Evolutionary conservation across 2,329 filamentous ascomycete genomes (phyloP).

Genomic region (Colletotrichum sp.): DNA sequence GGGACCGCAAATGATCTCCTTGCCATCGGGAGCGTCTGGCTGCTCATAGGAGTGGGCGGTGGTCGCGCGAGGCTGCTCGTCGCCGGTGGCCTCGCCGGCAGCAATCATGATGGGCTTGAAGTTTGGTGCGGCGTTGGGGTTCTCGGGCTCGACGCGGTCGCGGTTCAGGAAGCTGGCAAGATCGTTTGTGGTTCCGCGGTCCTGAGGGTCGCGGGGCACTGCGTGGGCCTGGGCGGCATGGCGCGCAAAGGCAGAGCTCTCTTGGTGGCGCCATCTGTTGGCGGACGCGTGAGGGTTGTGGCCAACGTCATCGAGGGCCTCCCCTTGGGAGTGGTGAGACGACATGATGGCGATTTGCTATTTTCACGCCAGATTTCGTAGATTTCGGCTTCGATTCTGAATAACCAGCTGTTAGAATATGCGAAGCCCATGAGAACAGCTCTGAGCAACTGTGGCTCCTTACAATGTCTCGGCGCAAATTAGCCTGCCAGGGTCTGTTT

Average conservation of each 20-base stretch:
- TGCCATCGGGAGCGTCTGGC: conserved; percentile 44
- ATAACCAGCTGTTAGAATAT: background rate
- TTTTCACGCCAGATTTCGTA: conserved; percentile 30
- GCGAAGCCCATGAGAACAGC: background rate
- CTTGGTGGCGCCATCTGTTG: conserved; percentile 68
- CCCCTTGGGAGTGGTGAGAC: conserved; percentile 23
- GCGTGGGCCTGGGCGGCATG: conserved; percentile 42
- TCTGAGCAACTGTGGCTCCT: conserved; percentile 8
- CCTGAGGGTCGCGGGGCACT: conserved; percentile 46
- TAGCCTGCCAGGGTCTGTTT: background rate
- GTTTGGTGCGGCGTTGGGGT: conserved; percentile 34
- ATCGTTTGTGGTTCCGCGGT: conserved; percentile 50
- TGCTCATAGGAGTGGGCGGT: conserved; percentile 17
- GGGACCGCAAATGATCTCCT: conserved; percentile 73
- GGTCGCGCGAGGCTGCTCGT: conserved; percentile 19
- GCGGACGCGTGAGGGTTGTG: conserved; percentile 61
- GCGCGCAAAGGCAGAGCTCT: conserved; percentile 61
- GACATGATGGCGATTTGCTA: conserved; percentile 20
- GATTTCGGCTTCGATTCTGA: conserved; percentile 18
- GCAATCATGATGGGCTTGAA: conserved; percentile 57
- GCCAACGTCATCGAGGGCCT: conserved; percentile 35
- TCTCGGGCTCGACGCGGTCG: conserved; percentile 52
- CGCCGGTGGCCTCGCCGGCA: conserved; percentile 38
- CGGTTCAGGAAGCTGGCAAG: conserved; percentile 63
- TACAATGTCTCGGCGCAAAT: conserved; percentile 20